These are phyloP conservation scores for Coemansia sp. DNA, from an alignment of 192 early-diverging fungal genomes.

Conservation along the genomic window DNA sequence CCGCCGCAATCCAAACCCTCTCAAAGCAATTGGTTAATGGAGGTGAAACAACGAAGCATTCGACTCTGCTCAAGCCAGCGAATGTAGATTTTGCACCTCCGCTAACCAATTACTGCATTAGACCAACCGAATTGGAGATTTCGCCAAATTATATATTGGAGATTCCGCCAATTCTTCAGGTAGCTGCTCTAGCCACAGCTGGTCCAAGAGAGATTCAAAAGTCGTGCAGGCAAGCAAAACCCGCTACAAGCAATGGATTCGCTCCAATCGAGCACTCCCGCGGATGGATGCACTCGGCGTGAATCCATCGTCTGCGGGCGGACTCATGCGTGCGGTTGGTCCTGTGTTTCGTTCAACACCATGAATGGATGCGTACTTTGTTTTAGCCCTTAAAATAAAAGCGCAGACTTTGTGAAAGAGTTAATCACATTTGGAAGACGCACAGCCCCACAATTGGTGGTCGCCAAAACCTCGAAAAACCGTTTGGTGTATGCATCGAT, in stretches of 20 bases:
- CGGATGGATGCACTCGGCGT: background rate
- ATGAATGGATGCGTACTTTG: slow-evolving; percentile 45
- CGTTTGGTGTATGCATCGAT: no score
- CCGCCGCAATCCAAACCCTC: no score
- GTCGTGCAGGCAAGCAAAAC: background rate
- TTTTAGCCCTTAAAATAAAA: slow-evolving; percentile 20
- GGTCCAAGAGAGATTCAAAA: background rate
- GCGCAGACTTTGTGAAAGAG: slow-evolving; percentile 25
- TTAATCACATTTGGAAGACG: no score
- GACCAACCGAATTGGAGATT: no score
- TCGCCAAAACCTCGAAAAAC: no score
- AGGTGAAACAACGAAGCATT: no score
- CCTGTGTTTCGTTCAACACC: background rate
- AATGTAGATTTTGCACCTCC: no score
- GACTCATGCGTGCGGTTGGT: background rate
- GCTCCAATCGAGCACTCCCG: background rate
- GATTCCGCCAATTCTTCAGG: background rate
- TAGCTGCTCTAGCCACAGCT: background rate
- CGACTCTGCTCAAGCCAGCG: no score
- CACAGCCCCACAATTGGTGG: no score
- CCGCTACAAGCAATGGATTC: background rate
- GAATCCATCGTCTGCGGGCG: background rate
- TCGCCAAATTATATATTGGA: no score
- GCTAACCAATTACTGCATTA: no score
- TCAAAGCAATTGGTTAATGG: no score